Evolutionary conservation across 805 yeast species (phyloP), one percentile per base, ranked within the genome.

Genomic region (Spathaspora girioi): DNA sequence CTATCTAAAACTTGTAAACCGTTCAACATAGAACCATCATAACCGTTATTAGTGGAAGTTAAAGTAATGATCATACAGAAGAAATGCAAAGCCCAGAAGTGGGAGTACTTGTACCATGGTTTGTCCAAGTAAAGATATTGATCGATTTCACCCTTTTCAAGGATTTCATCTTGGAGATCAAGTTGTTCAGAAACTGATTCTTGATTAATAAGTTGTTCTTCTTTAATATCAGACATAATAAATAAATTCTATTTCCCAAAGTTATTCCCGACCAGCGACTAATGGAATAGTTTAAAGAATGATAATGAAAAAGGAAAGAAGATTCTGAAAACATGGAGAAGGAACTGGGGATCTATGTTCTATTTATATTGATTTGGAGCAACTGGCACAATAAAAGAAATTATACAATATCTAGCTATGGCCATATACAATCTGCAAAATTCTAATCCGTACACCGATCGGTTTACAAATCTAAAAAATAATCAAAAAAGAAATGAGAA

Each of bases 11-110:
- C 63, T 57, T 80, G 83, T 54, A 79, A 67, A 38, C 80, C 80
- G 55, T 79, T 79, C 58, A 79, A 63, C 70, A 80, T 66, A 14
- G 77, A 71, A 53, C 77, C 78, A 61, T 77, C 80, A 54, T 70
- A 77, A 53, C 81, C 80, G 42, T 68, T 73, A 55, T 75, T 77
- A 47, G 80, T 73, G 9, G 82, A 73, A 20, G 79, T 68, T 42
- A 78, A 61, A 19, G 80, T 70, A 50, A 73, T 67, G 27, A 77
- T 63, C 38, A 76, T 62, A 29, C 79, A 60, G 5, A 70, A 59
- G 38, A 65, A 54, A 53, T 74, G 70, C 54, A 81, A 66, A 31
- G 54, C 53, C 2, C 68, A 44, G 47, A 80, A 60, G 56, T 78
- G 77, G 8, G 68, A 66, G 12, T 70, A 71, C 29, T 56, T 59